Evolutionary conservation across 2,329 filamentous ascomycete species (phyloP).

Genomic region (Fusarium virguliforme): DNA sequence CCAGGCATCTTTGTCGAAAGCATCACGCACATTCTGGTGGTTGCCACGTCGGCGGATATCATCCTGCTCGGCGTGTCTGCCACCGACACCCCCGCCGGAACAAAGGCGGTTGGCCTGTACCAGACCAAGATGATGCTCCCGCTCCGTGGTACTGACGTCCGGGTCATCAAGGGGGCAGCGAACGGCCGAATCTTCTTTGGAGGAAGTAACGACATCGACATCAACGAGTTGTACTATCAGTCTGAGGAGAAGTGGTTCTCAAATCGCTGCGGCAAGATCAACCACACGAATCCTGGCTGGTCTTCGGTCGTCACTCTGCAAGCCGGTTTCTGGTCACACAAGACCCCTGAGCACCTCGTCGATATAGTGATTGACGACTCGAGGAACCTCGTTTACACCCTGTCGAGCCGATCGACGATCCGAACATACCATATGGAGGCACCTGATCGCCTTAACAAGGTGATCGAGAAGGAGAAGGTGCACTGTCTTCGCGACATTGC

Average conservation of each 20-base stretch:
- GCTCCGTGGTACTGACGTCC: slow-evolving; percentile 82
- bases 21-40: slow-evolving; percentile 90
- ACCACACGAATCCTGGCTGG: slow-evolving; percentile 85
- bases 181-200: slow-evolving; percentile 95
- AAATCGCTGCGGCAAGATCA: slow-evolving; percentile 87
- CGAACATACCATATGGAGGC: slow-evolving; percentile 90
- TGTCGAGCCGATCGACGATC: slow-evolving; percentile 91
- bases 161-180: slow-evolving; percentile 84
- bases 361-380: slow-evolving; percentile 92
- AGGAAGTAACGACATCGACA: slow-evolving; percentile 84
- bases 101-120: slow-evolving; percentile 83
- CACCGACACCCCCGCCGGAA: slow-evolving; percentile 76
- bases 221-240: slow-evolving; percentile 96
- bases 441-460: slow-evolving; percentile 72
- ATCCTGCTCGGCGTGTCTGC: slow-evolving; percentile 88
- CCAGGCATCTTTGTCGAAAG: slow-evolving; percentile 87
- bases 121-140: slow-evolving; percentile 89
- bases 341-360: slow-evolving; percentile 75
- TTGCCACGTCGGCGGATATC: slow-evolving; percentile 89
- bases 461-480: slow-evolving; percentile 76
- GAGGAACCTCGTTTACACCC: slow-evolving; percentile 89
- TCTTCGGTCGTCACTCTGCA: slow-evolving; percentile 72
- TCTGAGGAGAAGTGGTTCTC: slow-evolving; percentile 98
- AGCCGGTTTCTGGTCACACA: slow-evolving; percentile 66
- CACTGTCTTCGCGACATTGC: slow-evolving; percentile 81